Conservation (phyloP, 768 basidiomycete genomes). For the Mycena alexandri region DNA sequence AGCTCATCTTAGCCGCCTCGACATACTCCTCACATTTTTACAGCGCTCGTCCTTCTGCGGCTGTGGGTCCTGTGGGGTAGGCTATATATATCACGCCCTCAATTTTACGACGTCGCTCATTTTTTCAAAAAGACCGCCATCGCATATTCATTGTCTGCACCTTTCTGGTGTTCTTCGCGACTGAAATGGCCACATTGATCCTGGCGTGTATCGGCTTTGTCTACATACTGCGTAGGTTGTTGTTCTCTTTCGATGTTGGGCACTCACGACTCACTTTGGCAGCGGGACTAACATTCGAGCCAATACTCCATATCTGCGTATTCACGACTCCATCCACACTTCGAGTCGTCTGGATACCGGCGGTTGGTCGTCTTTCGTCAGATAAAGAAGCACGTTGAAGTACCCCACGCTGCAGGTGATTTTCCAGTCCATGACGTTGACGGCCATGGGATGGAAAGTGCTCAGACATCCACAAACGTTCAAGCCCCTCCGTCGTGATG, state of each 20-base stretch:
- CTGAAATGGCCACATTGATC: background rate
- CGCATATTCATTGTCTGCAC: slow-evolving; percentile 22
- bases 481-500: background rate
- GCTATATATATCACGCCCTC: background rate
- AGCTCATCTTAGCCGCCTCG: background rate
- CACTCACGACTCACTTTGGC: background rate
- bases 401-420: background rate
- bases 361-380: background rate
- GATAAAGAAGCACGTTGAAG: background rate
- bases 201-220: background rate
- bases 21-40: background rate
- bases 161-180: slow-evolving; percentile 5
- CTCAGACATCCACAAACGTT: background rate
- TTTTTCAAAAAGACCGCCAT: slow-evolving; percentile 17
- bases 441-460: slow-evolving; percentile 15
- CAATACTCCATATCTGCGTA: background rate
- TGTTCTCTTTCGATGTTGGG: background rate
- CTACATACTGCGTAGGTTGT: slow-evolving; percentile 5
- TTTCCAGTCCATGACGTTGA: slow-evolving; percentile 13
- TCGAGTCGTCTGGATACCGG: slow-evolving; percentile 19
- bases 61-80: slow-evolving; percentile 53
- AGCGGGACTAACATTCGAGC: slow-evolving; percentile 8
- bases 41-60: slow-evolving; percentile 55
- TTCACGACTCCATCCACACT: background rate
- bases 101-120: background rate